These are phyloP conservation scores for Globisporangium radiosum DNA, from an alignment of 352 stramenopile genomes.

Conservation along the genomic window DNA sequence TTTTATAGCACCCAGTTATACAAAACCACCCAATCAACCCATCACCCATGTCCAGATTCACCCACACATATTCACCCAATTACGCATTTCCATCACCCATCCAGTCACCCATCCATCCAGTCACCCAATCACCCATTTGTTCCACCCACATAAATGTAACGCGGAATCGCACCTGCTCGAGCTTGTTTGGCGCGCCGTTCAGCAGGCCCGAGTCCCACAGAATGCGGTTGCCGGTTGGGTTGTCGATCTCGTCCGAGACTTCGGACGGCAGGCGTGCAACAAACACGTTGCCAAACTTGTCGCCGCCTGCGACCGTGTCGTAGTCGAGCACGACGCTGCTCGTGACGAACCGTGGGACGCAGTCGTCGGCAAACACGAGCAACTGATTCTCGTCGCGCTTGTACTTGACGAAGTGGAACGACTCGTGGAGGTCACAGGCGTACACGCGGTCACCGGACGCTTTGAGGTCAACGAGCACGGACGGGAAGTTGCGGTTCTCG, in stretches of 20 bases:
- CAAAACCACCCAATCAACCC: no score
- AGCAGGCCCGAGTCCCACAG: constrained; percentile 94
- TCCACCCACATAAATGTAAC: background rate
- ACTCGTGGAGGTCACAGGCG: constrained; percentile 94
- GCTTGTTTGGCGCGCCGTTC: constrained; percentile 94
- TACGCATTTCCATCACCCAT: no score
- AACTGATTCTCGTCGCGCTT: constrained; percentile 94
- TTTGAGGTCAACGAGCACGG: constrained; percentile 92
- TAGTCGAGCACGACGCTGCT: constrained; percentile 93
- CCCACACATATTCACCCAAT: no score
- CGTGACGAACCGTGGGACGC: constrained; percentile 78
- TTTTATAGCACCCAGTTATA: no score
- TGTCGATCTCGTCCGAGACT: constrained; percentile 94
- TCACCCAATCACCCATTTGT: no score
- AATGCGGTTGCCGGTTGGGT: constrained; percentile 93
- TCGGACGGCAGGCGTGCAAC: constrained; percentile 91
- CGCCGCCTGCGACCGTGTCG: constrained; percentile 95
- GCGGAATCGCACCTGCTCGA: constrained; percentile 81
- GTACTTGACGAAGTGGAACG: constrained; percentile 97
- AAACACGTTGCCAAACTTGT: constrained; percentile 99
- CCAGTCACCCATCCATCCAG: no score
- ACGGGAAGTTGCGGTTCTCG: constrained; percentile 93
- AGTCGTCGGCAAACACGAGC: constrained; percentile 96
- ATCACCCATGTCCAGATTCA: no score
- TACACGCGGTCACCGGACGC: constrained; percentile 94